These are phyloP conservation scores for Cladosporium sp. DNA, from an alignment of 2,329 filamentous ascomycete genomes.

Conservation along the genomic window DNA sequence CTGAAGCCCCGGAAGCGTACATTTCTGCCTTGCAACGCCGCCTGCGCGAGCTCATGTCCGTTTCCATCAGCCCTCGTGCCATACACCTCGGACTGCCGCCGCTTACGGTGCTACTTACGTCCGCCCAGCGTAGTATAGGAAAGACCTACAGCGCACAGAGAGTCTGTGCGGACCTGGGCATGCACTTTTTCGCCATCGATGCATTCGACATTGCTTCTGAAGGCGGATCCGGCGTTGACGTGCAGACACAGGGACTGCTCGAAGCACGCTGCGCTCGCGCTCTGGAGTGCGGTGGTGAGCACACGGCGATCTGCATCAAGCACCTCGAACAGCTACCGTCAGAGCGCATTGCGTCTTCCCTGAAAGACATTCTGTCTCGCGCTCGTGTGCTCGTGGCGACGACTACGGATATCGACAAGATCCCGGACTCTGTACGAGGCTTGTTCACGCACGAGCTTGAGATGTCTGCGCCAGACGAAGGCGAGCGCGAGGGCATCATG, in stretches of 20 bases:
- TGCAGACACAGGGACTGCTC: slow-evolving; percentile 88
- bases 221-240: slow-evolving; percentile 78
- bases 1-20: slow-evolving; percentile 36
- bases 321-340: slow-evolving; percentile 89
- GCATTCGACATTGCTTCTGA: slow-evolving; percentile 94
- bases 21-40: slow-evolving; percentile 50
- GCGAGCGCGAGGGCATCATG: slow-evolving; percentile 82
- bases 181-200: slow-evolving; percentile 84
- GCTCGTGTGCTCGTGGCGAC: slow-evolving; percentile 83
- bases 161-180: slow-evolving; percentile 80
- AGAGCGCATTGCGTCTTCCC: slow-evolving; percentile 77
- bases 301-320: slow-evolving; percentile 75
- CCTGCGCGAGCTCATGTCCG: slow-evolving; percentile 76
- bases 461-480: slow-evolving; percentile 86
- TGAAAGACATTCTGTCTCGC: slow-evolving; percentile 77
- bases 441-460: slow-evolving; percentile 95
- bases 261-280: slow-evolving; percentile 83
- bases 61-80: slow-evolving; percentile 80
- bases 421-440: slow-evolving; percentile 81
- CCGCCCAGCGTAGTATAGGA: slow-evolving; percentile 87
- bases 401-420: slow-evolving; percentile 89
- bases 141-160: slow-evolving; percentile 72
- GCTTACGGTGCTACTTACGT: slow-evolving; percentile 79
- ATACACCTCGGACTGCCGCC: slow-evolving; percentile 83
- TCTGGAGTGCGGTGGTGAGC: slow-evolving; percentile 77